Percentiles rank a stretch among this genome's conserved stretches.
phyloP scores from a whole-genome alignment of 2,329 filamentous ascomycete genomes.

The Pseudocercospora ulei region DNA sequence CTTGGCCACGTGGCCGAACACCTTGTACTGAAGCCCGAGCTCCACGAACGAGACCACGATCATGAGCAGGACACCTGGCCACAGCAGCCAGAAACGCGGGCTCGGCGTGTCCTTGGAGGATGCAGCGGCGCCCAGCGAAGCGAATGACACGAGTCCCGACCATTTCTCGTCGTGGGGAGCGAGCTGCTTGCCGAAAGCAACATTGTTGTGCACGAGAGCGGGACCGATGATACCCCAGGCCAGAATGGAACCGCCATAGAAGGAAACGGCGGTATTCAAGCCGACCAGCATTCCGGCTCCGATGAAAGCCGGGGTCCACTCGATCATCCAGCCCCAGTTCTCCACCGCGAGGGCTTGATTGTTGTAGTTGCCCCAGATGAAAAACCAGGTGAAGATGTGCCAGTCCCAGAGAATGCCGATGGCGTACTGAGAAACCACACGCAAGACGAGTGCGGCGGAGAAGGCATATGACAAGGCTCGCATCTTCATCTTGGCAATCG shows the following conservation, averaged over 20 bases:
- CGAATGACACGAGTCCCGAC: constrained; percentile 37
- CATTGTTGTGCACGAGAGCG: constrained; percentile 46
- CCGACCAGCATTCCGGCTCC: constrained; percentile 51
- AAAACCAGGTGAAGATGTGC: constrained; percentile 43
- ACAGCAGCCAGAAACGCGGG: constrained; percentile 46
- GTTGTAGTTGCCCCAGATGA: constrained; percentile 47
- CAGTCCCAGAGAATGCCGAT: constrained; percentile 49
- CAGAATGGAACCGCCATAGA: constrained; percentile 48
- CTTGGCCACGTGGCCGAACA: constrained; percentile 43
- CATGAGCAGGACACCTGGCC: constrained; percentile 46
- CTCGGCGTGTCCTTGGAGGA: constrained; percentile 40
- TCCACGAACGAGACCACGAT: constrained; percentile 44
- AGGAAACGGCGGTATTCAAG: constrained; percentile 50
- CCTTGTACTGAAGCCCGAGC: constrained; percentile 29
- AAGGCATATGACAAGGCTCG: constrained; percentile 48
- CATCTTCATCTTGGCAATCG: constrained; percentile 49
- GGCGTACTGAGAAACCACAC: constrained; percentile 51
- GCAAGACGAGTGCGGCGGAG: constrained; percentile 43
- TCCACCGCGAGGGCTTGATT: constrained; percentile 47
- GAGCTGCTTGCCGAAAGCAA: constrained; percentile 38
- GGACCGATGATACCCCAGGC: constrained; percentile 53
- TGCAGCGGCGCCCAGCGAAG: constrained; percentile 33
- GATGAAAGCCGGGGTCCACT: constrained; percentile 53
- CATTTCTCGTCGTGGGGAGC: constrained; percentile 37
- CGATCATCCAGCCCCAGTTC: constrained; percentile 54